Evolutionary conservation across 1,284 basidiomycete genomes (phyloP), one percentile per base, ranked within the genome.

Genomic region (Trametes hirsuta): DNA sequence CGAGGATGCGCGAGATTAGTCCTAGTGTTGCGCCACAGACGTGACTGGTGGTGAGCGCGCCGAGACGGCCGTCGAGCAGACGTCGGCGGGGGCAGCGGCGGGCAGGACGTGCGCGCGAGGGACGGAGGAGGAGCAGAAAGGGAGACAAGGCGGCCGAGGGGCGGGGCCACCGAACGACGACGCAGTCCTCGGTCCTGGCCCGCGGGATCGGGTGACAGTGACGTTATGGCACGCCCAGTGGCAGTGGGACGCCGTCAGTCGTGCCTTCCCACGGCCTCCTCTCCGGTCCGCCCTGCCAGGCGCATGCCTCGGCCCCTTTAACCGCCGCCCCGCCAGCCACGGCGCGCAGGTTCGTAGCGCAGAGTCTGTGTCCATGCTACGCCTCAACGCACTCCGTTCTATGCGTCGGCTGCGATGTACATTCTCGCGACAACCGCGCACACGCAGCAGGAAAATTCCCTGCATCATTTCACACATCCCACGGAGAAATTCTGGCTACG

Each of bases 131-230:
- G 41, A 49, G 34, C 55, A 30, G 50, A 48, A 45, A 53, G 40
- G 49, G 62, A 54, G 64, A 46, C 39, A 55, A 49, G 47, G 57
- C 47, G 61, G 55, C 40, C 58, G 58, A 54, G 55, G 56, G 59
- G 49, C 51, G 47, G 56, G 48, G 48, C 48, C 53, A 30, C 30
- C 30, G 30, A 30, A 30, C 30, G 30, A 30, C 18, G 18, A 18
- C 18, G 18, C 18, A 18, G 30, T 30, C 30, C 30, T 30, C 30
- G 30, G 30, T 30, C 30, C 30, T 30, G 30, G 30, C 30, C 30
- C 30, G 30, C 30, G 30, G 8, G 5, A 30, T 8, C 30, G 30
- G 30, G 30, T 8, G 30, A 30, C 47, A 54, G 63, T 65, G 63
- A 65, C 63, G 63, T 62, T 53, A 59, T 56, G 44, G 42, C 56